Evolutionary conservation across 352 stramenopile genomes (phyloP).

Genomic region (Thalassiosira livingstoniorum): DNA sequence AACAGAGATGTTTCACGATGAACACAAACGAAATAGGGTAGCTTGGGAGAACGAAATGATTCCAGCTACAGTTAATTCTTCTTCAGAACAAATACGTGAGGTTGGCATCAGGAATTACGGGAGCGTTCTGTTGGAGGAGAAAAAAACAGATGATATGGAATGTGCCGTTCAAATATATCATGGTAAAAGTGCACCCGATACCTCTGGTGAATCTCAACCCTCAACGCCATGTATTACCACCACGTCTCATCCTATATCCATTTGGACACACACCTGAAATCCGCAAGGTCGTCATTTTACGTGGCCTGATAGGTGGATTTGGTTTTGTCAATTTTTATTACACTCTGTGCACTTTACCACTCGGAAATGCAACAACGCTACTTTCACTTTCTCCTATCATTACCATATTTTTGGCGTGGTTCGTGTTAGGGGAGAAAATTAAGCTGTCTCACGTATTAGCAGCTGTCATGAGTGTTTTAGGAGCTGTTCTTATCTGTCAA

Average conservation of each 20-base stretch:
- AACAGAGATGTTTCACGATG: conserved; percentile 1
- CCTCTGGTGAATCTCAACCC: no score
- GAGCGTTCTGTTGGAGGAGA: conserved; percentile 5
- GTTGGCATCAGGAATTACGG: neutral
- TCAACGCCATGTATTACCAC: no score
- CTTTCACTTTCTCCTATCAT: conserved; percentile 65
- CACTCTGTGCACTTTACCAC: conserved; percentile 51
- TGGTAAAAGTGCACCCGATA: no score
- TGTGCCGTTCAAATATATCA: neutral
- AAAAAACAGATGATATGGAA: neutral
- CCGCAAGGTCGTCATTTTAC: conserved; percentile 47
- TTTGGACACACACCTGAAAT: conserved; percentile 45
- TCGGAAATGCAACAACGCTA: conserved; percentile 67
- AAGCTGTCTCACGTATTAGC: conserved; percentile 35
- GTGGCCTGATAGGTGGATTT: conserved; percentile 58
- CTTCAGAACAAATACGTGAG: neutral
- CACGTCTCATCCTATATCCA: conserved; percentile 44
- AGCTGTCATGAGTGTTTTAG: conserved; percentile 42
- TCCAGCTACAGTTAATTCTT: neutral
- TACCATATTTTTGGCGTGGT: conserved; percentile 57
- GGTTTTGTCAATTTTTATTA: conserved; percentile 63
- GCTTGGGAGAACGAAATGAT: neutral
- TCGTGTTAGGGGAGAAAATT: conserved; percentile 60
- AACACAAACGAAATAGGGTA: neutral
- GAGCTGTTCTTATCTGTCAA: conserved; percentile 52